Base-by-base conservation (phyloP, 1,284 basidiomycete species). In the Trametes hirsuta region DNA sequence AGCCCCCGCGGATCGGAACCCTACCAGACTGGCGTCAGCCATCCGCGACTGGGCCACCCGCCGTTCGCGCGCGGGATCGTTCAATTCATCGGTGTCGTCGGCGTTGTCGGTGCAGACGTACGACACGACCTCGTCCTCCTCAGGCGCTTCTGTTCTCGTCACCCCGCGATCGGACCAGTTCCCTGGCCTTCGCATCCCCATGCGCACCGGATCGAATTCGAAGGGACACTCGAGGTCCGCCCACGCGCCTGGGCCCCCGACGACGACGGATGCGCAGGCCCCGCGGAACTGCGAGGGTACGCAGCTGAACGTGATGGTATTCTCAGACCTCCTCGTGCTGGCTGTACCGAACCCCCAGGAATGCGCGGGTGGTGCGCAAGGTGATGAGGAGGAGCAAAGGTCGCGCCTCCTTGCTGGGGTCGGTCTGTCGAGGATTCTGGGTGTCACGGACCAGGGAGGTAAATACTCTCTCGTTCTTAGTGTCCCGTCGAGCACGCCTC, bases 371-470 rank as follows among this genome's bases (percentile, higher is more conserved):
- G 9, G 44, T 25, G 36, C 21, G 79, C 81, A 15, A 74, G 74
- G 30, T 72, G 39, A 47, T 72, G 10, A 66, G 59, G 44, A 75
- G 44, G 56, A 53, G 14, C 71, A 73, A 15, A 52, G 74, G 30
- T 85, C 81, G 78, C 73, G 72, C 4, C 72, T 86, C 6, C 67
- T 85, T 9, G 78, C 83, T 1, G 76, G 79, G 15, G 70, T 84
- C 22, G 90, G 90, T 0, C 66, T 89, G 11, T 78, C 83, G 15
- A 78, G 83, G 53, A 73, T 91, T 9, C 68, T 91, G 3, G 79
- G 78, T 10, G 76, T 87, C 10, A 66, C 71, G 0, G 79, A 83
- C 40, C 60, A 18, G 9, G 55, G 25, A 41, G 55, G 69, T 39
- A 66, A 71, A 18, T 70, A 72, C 4, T 40, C 4, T 40, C 15